A percentile compares a stretch with the other conserved stretches of the same genome.
Evolutionary conservation across 352 stramenopile genomes (phyloP).

Genomic region (Elongisporangium anandrum): DNA sequence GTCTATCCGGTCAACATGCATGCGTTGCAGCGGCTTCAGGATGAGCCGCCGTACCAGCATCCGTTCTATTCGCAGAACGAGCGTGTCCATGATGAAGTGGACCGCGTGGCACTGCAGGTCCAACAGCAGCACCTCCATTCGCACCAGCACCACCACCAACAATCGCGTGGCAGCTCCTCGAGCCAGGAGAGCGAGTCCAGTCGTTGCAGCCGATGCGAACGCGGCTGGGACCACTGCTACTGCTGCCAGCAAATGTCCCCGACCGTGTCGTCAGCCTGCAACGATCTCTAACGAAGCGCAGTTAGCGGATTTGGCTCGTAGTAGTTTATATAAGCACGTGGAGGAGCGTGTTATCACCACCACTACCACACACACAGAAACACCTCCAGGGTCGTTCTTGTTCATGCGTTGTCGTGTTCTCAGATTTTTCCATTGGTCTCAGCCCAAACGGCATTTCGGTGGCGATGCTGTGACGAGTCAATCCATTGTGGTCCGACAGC

Average conservation of each 20-base stretch:
- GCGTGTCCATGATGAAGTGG: background rate
- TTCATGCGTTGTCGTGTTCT: background rate
- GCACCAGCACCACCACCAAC: conserved; percentile 3
- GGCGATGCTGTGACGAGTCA: background rate
- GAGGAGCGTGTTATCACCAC: background rate
- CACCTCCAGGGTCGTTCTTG: background rate
- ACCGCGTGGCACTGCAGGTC: background rate
- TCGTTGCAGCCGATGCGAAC: conserved; percentile 62
- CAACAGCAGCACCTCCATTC: background rate
- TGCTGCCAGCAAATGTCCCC: conserved; percentile 74
- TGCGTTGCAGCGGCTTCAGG: conserved; percentile 7
- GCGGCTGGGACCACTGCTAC: conserved; percentile 69
- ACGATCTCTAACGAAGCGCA: conserved; percentile 29
- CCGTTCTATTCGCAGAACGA: background rate
- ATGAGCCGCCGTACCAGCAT: conserved; percentile 10
- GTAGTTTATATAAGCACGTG: background rate
- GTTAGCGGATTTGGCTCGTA: background rate
- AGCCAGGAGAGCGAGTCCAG: conserved; percentile 60
- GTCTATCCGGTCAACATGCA: conserved; percentile 42
- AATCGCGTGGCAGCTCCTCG: conserved; percentile 25
- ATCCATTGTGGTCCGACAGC: no score
- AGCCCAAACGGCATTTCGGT: background rate
- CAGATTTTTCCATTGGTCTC: background rate
- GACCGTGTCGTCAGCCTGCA: conserved; percentile 58
- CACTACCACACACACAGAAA: background rate